Conservation (phyloP, 108 stramenopile genomes). For the Fistulifera pelliculosa region DNA sequence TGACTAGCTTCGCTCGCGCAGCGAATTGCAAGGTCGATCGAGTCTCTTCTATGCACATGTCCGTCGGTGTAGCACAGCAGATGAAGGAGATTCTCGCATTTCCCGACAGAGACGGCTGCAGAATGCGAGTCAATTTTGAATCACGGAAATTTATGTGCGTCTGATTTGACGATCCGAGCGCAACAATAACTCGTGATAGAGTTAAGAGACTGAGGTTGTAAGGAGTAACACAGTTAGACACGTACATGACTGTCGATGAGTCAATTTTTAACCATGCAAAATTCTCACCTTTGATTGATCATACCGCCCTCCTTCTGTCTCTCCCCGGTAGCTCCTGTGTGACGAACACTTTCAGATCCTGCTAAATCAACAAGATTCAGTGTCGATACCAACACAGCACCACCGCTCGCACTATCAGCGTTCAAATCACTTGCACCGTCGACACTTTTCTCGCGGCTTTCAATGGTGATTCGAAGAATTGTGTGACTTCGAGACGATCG, state of each 20-base stretch:
- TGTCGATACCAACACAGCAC: conserved; percentile 72
- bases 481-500: conserved; percentile 94
- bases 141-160: conserved; percentile 98
- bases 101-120: conserved; percentile 92
- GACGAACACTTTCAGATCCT: conserved; percentile 88
- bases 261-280: neutral
- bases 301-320: conserved; percentile 97
- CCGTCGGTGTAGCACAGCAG: conserved; percentile 94
- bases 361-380: conserved; percentile 87
- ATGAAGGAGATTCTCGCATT: conserved; percentile 75
- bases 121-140: conserved; percentile 96
- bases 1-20: conserved; percentile 98
- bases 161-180: conserved; percentile 90
- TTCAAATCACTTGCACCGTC: conserved; percentile 7
- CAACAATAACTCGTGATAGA: conserved; percentile 95
- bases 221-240: too few species aligned
- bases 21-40: conserved; percentile 97
- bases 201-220: conserved; percentile 81
- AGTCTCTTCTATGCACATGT: conserved; percentile 97
- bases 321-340: conserved; percentile 89
- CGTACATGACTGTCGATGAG: neutral
- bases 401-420: conserved; percentile 23
- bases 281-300: conserved; percentile 84
- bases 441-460: conserved; percentile 49
- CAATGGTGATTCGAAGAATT: conserved; percentile 90